A percentile compares a stretch with the other conserved stretches of the same genome.
phyloP scores from a whole-genome alignment of 2,329 filamentous ascomycete genomes.

The Orbilia brochopaga region DNA sequence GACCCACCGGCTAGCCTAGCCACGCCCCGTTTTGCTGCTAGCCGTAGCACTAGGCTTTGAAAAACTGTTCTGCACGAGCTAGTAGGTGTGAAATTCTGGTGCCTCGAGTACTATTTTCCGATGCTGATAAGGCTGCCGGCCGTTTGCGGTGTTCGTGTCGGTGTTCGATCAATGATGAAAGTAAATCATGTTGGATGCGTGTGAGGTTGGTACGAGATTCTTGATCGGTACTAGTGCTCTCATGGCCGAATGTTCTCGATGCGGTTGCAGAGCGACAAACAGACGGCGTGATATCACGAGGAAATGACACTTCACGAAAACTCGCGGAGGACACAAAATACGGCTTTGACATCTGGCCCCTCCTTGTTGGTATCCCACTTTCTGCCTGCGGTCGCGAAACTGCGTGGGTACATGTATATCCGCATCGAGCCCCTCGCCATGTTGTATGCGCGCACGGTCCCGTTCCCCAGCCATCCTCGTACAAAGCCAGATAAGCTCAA shows the following conservation, averaged over 20 bases:
- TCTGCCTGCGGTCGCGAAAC: not conserved
- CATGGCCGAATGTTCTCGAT: not conserved
- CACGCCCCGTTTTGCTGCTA: too few relatives aligned
- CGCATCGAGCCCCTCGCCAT: not conserved
- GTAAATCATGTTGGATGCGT: not conserved
- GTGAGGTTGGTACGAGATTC: not conserved
- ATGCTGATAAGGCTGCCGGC: not conserved
- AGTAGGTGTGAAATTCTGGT: not conserved
- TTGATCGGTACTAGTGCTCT: not conserved
- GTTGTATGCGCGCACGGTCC: not conserved
- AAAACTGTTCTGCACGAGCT: not conserved
- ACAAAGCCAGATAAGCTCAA: not conserved
- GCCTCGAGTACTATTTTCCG: not conserved
- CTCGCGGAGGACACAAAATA: too few relatives aligned
- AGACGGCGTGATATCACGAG: not conserved
- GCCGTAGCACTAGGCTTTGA: not conserved
- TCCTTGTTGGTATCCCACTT: not conserved
- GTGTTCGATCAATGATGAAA: not conserved
- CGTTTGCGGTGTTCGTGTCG: not conserved
- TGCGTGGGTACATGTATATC: not conserved
- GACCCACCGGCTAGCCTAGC: too few relatives aligned
- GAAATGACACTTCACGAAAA: not conserved
- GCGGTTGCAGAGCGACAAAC: too few relatives aligned
- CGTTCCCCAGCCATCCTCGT: too few relatives aligned
- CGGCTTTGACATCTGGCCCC: not conserved